Conservation (phyloP, 2,329 filamentous ascomycete genomes). For the Talaromyces atroroseus region DNA sequence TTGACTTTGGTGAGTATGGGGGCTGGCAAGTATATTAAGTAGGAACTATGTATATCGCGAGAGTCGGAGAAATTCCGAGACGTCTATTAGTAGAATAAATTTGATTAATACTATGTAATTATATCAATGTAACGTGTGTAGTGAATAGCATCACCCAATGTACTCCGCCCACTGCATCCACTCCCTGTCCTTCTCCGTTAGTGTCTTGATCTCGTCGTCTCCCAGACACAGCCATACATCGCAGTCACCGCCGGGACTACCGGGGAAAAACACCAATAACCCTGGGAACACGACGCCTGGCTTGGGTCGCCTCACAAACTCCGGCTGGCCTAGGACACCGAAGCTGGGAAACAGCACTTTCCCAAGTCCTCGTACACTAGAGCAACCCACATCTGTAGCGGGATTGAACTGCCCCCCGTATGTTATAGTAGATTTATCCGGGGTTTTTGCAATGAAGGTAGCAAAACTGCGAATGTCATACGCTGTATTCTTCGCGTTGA, state of each 20-base stretch:
- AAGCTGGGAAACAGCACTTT: constrained; percentile 11
- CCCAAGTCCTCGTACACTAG: constrained; percentile 2
- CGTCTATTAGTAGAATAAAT: no score
- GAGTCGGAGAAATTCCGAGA: no score
- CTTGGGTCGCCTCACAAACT: constrained; percentile 15
- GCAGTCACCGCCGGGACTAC: constrained; percentile 13
- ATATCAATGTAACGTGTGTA: no score
- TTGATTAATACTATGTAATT: no score
- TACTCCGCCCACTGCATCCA: constrained; percentile 16
- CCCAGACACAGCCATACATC: constrained; percentile 19
- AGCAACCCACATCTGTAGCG: constrained; percentile 7
- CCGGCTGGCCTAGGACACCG: constrained; percentile 16
- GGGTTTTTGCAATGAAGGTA: constrained; percentile 2
- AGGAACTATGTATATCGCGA: no score
- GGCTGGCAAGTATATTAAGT: no score
- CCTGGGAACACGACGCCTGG: constrained; percentile 10
- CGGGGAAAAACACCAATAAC: constrained; percentile 17
- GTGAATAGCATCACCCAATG: constrained; percentile 17
- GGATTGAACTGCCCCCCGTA: constrained; percentile 9
- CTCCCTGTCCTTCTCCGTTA: constrained; percentile 11
- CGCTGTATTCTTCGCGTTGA: constrained; percentile 1
- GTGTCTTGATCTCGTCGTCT: constrained; percentile 10
- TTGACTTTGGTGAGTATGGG: no score
- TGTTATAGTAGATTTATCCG: constrained; percentile 7
- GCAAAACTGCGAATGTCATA: constrained; percentile 11